Evolutionary conservation across 345 rosid genomes (phyloP).

Genomic region (Dimocarpus longan): DNA sequence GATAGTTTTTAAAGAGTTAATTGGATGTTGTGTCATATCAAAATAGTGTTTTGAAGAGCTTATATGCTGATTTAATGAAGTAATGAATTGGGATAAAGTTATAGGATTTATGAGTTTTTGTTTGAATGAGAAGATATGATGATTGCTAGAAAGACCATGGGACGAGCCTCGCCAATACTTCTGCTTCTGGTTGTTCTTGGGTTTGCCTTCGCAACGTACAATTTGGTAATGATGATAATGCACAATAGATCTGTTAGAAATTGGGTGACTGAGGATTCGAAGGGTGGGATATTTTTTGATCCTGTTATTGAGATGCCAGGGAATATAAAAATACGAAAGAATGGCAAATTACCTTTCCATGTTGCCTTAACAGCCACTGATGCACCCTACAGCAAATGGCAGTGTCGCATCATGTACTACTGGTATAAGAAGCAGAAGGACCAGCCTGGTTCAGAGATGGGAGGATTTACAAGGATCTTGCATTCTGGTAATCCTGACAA

Average conservation of each 20-base stretch:
- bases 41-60: neutral
- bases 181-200: constrained; percentile 66
- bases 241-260: constrained; percentile 47
- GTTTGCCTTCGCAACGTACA: constrained; percentile 75
- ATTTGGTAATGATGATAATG: constrained; percentile 56
- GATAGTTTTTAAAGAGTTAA: constrained; percentile 4
- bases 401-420: constrained; percentile 93
- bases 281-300: constrained; percentile 48
- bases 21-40: neutral
- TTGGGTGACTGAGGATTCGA: constrained; percentile 32
- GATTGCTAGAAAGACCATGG: constrained; percentile 49
- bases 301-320: constrained; percentile 74
- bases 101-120: constrained; percentile 7
- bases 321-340: constrained; percentile 41
- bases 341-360: constrained; percentile 53
- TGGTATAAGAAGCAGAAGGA: constrained; percentile 86
- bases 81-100: neutral
- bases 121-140: constrained; percentile 3
- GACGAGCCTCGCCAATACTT: constrained; percentile 58
- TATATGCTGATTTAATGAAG: neutral
- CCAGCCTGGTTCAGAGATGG: constrained; percentile 89
- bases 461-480: constrained; percentile 88
- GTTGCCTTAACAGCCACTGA: constrained; percentile 92
- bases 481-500: constrained; percentile 87
- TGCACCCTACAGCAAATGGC: constrained; percentile 91